Base-by-base conservation (phyloP, 2,329 filamentous ascomycete species). In the Trichoderma asperellum region DNA sequence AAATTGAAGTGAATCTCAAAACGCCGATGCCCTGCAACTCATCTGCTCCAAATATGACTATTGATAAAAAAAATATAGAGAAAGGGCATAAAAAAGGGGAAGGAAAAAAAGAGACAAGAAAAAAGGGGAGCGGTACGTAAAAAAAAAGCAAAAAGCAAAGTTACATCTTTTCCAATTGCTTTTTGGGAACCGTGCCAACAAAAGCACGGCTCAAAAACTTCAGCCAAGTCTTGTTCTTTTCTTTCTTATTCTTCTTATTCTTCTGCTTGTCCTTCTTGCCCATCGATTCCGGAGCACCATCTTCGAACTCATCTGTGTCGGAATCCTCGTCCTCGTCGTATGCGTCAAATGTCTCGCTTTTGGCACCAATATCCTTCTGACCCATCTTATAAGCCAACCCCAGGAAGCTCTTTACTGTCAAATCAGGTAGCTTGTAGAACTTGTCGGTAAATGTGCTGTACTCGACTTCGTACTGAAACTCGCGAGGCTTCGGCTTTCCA, bases 351-450 rank as follows among this genome's bases (percentile, higher is more conserved):
- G 27, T 56, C 55, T 74, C 73, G 70, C 66, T 70, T 43, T 69
- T 68, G 12, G 71, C 53, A 3, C 71, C 70, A 0, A 56, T 60
- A 40, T 71, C 71, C 43, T 70, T 72, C 68, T 76, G 73, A 3
- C 91, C 92, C 75, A 98, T 96, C 67, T 90, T 86, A 72, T 90
- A 88, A 12, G 96, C 96, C 59, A 98, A 85, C 71, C 92, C 86
- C 56, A 98, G 82, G 77, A 92, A 92, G 77, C 89, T 96, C 71
- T 88, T 86, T 64, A 97, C 92, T 0, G 95, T 98, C 78, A 99
- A 81, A 79, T 98, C 95, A 55, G 87, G 84, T 74, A 97, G 80
- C 71, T 88, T 86, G 77, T 94, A 97, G 1, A 91, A 79, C 69
- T 88, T 81, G 77, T 98, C 94, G 27, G 89, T 86, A 68, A 88